Percentiles rank a stretch among this genome's conserved stretches.
Evolutionary conservation across 768 basidiomycete genomes (phyloP).

Genomic region (Amanita polypyramis): DNA sequence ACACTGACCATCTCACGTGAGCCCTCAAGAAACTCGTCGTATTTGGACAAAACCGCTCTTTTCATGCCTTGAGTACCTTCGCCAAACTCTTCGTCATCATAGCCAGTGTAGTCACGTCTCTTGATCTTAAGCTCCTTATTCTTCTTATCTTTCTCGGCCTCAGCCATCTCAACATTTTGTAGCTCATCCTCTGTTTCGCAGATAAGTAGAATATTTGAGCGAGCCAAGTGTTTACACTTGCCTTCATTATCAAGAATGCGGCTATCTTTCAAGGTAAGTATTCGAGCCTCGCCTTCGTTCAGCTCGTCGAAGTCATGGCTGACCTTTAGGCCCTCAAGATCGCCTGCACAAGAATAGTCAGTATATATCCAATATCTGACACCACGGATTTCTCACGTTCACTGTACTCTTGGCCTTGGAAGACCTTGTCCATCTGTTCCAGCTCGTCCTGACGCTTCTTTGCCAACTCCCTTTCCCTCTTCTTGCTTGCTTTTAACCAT

Average conservation of each 20-base stretch:
- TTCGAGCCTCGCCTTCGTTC: slow-evolving; percentile 88
- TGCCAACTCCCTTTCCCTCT: slow-evolving; percentile 82
- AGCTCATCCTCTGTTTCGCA: slow-evolving; percentile 80
- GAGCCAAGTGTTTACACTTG: slow-evolving; percentile 18
- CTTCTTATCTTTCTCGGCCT: slow-evolving; percentile 72
- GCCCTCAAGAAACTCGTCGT: slow-evolving; percentile 85
- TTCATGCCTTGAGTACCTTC: slow-evolving; percentile 72
- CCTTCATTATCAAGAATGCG: slow-evolving; percentile 95
- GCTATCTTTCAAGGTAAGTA: slow-evolving; percentile 95
- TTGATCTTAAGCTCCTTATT: slow-evolving; percentile 81
- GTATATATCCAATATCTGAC: neutral
- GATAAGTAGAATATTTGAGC: slow-evolving; percentile 2
- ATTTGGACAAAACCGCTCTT: slow-evolving; percentile 78
- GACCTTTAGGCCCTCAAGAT: slow-evolving; percentile 91
- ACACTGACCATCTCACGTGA: slow-evolving; percentile 51
- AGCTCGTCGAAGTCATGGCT: slow-evolving; percentile 89
- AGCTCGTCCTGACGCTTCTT: slow-evolving; percentile 74
- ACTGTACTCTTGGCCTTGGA: slow-evolving; percentile 67
- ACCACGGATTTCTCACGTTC: slow-evolving; percentile 53
- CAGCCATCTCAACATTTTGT: slow-evolving; percentile 91
- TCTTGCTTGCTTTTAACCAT: slow-evolving; percentile 91
- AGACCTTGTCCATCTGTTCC: slow-evolving; percentile 73
- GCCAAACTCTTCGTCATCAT: slow-evolving; percentile 91
- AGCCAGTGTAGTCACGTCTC: slow-evolving; percentile 84
- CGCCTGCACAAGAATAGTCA: slow-evolving; percentile 37